Percentiles rank a stretch among this genome's conserved stretches.
These are phyloP conservation scores for Pseudotsuga menziesii DNA, from an alignment of 75 land plant genomes.

Conservation along the genomic window DNA sequence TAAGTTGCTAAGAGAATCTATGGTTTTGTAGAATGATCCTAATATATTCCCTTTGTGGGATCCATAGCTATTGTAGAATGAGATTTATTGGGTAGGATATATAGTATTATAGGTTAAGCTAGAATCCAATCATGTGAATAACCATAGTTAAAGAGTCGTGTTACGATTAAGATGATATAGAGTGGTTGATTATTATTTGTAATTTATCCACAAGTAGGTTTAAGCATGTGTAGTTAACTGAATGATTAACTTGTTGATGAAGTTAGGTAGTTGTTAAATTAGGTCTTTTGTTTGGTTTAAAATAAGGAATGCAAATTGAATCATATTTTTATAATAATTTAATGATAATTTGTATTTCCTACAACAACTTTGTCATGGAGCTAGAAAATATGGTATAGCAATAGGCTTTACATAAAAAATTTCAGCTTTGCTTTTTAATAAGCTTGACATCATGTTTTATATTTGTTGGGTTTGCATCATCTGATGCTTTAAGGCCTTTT, in stretches of 20 bases:
- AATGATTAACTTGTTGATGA: not conserved
- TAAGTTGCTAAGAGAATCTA: constrained; percentile 20
- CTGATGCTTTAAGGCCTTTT: not conserved
- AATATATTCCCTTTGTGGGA: not conserved
- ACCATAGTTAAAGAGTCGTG: not conserved
- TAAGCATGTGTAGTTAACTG: not conserved
- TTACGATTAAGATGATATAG: not conserved
- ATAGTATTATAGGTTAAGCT: not conserved
- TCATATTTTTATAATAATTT: too few relatives aligned
- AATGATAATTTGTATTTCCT: not conserved
- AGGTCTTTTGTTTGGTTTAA: not conserved
- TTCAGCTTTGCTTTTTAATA: constrained; percentile 5
- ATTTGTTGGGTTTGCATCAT: not conserved
- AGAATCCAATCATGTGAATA: too few relatives aligned
- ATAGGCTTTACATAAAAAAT: not conserved
- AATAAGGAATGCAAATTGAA: not conserved
- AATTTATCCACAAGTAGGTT: not conserved
- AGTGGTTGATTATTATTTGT: not conserved
- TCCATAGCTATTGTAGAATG: not conserved
- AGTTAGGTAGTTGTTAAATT: not conserved
- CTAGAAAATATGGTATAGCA: constrained; percentile 3
- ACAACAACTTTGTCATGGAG: not conserved
- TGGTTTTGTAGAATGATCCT: not conserved
- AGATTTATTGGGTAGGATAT: not conserved
- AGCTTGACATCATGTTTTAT: not conserved